phyloP scores from a whole-genome alignment of 192 early-diverging fungal genomes.

The Coemansia sp. region DNA sequence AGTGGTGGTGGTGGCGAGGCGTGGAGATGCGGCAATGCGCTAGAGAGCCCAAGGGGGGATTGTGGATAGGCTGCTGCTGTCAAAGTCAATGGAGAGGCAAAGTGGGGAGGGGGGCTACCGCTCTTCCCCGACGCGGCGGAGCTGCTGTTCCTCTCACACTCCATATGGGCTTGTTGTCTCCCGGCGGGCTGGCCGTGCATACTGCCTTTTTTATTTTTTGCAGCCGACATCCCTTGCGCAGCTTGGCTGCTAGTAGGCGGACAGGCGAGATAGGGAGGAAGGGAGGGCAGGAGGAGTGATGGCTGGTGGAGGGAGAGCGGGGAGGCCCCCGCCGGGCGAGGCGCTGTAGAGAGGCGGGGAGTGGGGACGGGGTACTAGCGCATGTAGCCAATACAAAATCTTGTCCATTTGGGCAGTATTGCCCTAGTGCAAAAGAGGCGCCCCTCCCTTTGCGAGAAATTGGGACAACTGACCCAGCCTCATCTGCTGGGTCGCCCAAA shows the following conservation, averaged over 20 bases:
- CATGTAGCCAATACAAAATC: constrained; percentile 4
- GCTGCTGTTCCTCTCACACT: background rate
- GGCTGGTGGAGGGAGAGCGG: background rate
- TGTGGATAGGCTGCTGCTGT: no score
- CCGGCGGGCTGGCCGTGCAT: constrained; percentile 3
- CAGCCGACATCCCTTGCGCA: background rate
- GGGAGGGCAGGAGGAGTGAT: background rate
- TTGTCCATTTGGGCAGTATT: constrained; percentile 5
- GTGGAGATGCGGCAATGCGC: no score
- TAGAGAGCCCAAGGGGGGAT: no score
- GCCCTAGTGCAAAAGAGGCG: background rate
- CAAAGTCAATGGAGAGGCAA: constrained; percentile 2
- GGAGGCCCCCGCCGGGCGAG: background rate
- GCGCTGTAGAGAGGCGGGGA: background rate
- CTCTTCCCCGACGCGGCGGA: constrained; percentile 1
- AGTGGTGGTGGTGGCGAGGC: no score
- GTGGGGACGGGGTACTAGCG: constrained; percentile 1
- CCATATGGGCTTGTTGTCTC: constrained; percentile 2
- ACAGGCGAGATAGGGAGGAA: background rate
- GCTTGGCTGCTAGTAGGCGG: background rate
- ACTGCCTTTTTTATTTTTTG: background rate
- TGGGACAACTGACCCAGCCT: background rate
- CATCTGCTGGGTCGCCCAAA: background rate
- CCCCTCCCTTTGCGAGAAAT: background rate
- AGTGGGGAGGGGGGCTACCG: constrained; percentile 6